Evolutionary conservation across 768 basidiomycete species (phyloP).

Genomic region (Rhodotorula sphaerocarpa): DNA sequence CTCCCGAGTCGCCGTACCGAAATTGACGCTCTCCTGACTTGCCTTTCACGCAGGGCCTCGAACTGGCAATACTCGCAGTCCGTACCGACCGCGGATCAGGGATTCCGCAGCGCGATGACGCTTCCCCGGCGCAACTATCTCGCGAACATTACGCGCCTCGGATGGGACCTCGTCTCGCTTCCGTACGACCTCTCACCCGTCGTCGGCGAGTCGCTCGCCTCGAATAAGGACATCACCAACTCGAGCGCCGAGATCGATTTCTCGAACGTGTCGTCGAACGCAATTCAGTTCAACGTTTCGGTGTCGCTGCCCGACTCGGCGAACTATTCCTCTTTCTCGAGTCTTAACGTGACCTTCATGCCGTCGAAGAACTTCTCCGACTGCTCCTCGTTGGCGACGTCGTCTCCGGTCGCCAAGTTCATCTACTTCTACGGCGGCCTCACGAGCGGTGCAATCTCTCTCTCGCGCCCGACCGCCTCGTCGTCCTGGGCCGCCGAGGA

Average conservation of each 20-base stretch:
- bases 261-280: neutral
- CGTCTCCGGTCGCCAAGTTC: neutral
- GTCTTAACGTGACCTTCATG: neutral
- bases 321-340: neutral
- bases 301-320: neutral
- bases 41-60: neutral
- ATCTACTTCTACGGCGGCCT: conserved; percentile 1
- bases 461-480: neutral
- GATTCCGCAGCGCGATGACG: conserved; percentile 12
- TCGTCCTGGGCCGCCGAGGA: neutral
- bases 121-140: conserved; percentile 15
- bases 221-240: neutral
- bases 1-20: too few relatives aligned
- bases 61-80: conserved; percentile 13
- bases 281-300: conserved; percentile 1
- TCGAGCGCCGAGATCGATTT: neutral
- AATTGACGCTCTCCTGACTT: too few relatives aligned
- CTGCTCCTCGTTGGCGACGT: conserved; percentile 7
- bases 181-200: conserved; percentile 3
- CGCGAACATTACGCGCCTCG: neutral
- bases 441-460: neutral
- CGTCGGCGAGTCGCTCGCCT: neutral
- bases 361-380: neutral
- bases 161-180: neutral
- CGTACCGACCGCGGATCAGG: conserved; percentile 9